A percentile compares a stretch with the other conserved stretches of the same genome.
Evolutionary conservation across 345 rosid genomes (phyloP).

Genomic region (Sisymbrium irio): DNA sequence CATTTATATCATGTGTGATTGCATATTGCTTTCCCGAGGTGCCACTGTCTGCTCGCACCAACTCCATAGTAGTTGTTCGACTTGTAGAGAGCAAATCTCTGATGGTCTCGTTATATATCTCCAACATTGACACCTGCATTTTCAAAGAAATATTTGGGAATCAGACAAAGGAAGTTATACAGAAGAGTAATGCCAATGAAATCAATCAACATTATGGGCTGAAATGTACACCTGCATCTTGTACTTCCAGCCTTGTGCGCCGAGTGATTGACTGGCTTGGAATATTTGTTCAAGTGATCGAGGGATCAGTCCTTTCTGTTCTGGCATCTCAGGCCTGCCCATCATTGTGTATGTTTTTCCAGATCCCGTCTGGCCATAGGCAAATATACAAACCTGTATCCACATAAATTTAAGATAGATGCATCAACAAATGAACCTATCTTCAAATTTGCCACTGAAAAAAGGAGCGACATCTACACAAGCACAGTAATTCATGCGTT

Average conservation of each 20-base stretch:
- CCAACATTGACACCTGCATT: constrained; percentile 56
- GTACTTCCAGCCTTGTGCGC: constrained; percentile 90
- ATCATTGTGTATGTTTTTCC: constrained; percentile 99
- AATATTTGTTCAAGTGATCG: constrained; percentile 90
- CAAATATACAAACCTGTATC: constrained; percentile 91
- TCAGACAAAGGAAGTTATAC: constrained; percentile 37
- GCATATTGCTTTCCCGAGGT: constrained; percentile 69
- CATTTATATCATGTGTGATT: constrained; percentile 75
- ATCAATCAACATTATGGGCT: not conserved
- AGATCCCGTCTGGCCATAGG: constrained; percentile 97
- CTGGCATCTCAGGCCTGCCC: constrained; percentile 77
- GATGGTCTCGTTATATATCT: constrained; percentile 83
- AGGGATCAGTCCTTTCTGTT: constrained; percentile 85
- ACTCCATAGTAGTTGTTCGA: constrained; percentile 37
- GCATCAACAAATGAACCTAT: not conserved
- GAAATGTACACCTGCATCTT: constrained; percentile 69
- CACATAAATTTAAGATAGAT: not conserved
- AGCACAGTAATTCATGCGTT: not conserved
- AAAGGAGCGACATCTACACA: not conserved
- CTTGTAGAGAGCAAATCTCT: constrained; percentile 65
- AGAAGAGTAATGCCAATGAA: not conserved
- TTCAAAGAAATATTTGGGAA: not conserved
- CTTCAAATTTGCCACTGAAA: not conserved
- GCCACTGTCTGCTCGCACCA: constrained; percentile 43
- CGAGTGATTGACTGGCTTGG: constrained; percentile 65